A percentile compares a stretch with the other conserved stretches of the same genome.
Evolutionary conservation across 2,329 filamentous ascomycete genomes (phyloP).

Genomic region (Fusarium vanettenii): DNA sequence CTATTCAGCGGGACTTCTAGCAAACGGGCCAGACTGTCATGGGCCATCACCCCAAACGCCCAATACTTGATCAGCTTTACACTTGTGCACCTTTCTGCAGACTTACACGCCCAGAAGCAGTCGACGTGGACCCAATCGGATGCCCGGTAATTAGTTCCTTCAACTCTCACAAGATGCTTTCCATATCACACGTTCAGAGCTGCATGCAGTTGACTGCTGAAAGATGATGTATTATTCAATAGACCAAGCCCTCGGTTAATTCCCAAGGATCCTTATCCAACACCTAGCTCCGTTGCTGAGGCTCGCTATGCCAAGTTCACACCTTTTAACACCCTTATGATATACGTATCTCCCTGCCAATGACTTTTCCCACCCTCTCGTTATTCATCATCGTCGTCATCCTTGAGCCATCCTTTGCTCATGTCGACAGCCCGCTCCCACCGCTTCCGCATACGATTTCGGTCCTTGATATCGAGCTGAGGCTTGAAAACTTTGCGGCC

Average conservation of each 20-base stretch:
- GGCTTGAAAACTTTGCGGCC: slow-evolving; percentile 79
- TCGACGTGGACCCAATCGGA: neutral
- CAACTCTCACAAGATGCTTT: neutral
- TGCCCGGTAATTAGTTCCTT: neutral
- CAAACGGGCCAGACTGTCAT: neutral
- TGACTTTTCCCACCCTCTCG: neutral
- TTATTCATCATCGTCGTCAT: slow-evolving; percentile 39
- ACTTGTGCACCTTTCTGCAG: neutral
- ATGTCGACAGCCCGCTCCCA: slow-evolving; percentile 71
- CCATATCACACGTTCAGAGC: neutral
- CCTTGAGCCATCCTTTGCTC: slow-evolving; percentile 65
- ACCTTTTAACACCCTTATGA: slow-evolving; percentile 18
- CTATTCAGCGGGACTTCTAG: neutral
- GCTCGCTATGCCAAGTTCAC: slow-evolving; percentile 29
- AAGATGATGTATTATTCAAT: slow-evolving; percentile 24
- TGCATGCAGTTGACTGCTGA: neutral
- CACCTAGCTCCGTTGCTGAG: slow-evolving; percentile 28
- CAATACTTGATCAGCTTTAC: neutral
- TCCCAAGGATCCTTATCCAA: slow-evolving; percentile 21
- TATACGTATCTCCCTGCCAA: neutral
- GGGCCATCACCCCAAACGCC: neutral
- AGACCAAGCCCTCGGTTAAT: slow-evolving; percentile 1
- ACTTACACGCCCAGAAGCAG: neutral
- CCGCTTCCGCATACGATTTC: slow-evolving; percentile 57
- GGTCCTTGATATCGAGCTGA: slow-evolving; percentile 61